phyloP scores from a whole-genome alignment of 2,329 filamentous ascomycete species.

The Scortechinia acanthostroma region DNA sequence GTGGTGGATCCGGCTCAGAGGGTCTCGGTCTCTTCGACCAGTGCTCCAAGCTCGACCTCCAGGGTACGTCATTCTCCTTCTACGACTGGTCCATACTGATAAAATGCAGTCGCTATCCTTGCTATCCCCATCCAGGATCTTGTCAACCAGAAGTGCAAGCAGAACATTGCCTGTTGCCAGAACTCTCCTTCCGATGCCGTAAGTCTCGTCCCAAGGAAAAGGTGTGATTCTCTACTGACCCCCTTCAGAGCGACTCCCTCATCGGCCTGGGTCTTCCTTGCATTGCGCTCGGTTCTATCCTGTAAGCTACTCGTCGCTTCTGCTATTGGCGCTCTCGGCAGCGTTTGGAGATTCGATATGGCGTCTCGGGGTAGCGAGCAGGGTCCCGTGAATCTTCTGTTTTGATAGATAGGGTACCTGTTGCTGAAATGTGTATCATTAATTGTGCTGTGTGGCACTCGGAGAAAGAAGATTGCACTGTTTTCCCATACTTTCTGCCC shows the following conservation, averaged over 20 bases:
- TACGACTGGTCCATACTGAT: too few species aligned
- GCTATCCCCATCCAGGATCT: slow-evolving; percentile 12
- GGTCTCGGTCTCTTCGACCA: slow-evolving; percentile 27
- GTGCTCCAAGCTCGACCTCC: slow-evolving; percentile 26
- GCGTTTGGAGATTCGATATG: neutral
- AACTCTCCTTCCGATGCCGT: slow-evolving; percentile 19
- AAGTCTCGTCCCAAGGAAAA: slow-evolving; percentile 10
- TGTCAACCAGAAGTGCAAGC: slow-evolving; percentile 26
- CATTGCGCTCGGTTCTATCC: slow-evolving; percentile 23
- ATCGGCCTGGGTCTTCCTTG: slow-evolving; percentile 24
- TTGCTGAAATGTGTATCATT: neutral
- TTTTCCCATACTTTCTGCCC: neutral
- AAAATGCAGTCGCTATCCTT: too few species aligned
- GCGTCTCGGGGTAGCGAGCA: neutral
- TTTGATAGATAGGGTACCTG: neutral
- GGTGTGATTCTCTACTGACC: slow-evolving; percentile 8
- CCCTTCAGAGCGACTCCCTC: slow-evolving; percentile 16
- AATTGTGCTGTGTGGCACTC: neutral
- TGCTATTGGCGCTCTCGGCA: neutral
- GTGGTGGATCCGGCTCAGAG: slow-evolving; percentile 14
- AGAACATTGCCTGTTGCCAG: slow-evolving; percentile 29
- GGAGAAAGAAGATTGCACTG: neutral
- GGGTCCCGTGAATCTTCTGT: neutral
- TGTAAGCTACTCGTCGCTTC: slow-evolving; percentile 18
- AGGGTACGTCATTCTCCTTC: too few species aligned